Conservation (phyloP, 352 stramenopile genomes). For the Pythium biforme region DNA sequence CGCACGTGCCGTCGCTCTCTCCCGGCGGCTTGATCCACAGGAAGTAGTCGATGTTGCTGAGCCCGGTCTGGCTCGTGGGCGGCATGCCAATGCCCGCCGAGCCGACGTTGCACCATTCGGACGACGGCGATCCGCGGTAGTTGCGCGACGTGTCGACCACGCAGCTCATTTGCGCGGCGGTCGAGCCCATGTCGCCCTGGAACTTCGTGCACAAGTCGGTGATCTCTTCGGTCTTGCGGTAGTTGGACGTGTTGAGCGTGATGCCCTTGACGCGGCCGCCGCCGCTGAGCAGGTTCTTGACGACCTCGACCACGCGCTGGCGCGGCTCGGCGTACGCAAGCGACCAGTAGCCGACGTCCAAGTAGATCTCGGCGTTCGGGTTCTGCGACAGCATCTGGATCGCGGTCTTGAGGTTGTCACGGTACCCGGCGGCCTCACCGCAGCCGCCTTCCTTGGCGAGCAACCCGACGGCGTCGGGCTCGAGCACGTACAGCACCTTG, state of each 20-base stretch:
- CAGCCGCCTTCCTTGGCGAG: conserved; percentile 40
- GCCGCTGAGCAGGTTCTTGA: conserved; percentile 35
- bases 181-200: conserved; percentile 35
- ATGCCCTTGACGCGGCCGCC: conserved; percentile 51
- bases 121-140: conserved; percentile 32
- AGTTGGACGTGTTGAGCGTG: conserved; percentile 72
- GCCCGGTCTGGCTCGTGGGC: conserved; percentile 45
- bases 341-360: conserved; percentile 66
- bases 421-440: conserved; percentile 39
- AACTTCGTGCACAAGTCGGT: conserved; percentile 48
- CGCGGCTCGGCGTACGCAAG: conserved; percentile 32
- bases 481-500: conserved; percentile 65
- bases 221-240: conserved; percentile 49
- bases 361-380: conserved; percentile 54
- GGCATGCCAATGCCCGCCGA: conserved; percentile 54
- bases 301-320: conserved; percentile 35
- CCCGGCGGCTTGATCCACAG: conserved; percentile 67
- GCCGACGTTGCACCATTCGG: conserved; percentile 73
- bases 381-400: conserved; percentile 53
- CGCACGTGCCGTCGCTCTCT: conserved; percentile 64
- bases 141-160: conserved; percentile 71
- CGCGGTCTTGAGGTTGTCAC: conserved; percentile 50
- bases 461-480: conserved; percentile 60
- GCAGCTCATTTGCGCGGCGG: conserved; percentile 32
- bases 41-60: conserved; percentile 60